Percentiles rank a stretch among this genome's conserved stretches.
Conservation (phyloP, 2,329 filamentous ascomycete species). For the Cryphonectria parasitica region DNA sequence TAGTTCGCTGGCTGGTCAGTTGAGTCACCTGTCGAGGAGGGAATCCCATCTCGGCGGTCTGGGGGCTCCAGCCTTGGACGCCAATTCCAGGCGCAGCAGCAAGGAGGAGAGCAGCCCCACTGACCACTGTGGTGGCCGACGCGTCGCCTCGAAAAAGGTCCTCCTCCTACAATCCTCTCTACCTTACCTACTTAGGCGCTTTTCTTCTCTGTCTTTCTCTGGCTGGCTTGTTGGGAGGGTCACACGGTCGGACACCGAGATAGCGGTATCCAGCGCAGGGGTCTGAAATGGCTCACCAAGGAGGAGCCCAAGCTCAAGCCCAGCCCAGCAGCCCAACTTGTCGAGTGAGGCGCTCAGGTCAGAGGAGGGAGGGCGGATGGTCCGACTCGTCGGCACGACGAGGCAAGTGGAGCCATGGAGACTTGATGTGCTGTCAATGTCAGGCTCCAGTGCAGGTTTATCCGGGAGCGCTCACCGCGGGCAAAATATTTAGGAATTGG, state of each 20-base stretch:
- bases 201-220: background rate
- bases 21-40: constrained; percentile 12
- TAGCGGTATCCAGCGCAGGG: constrained; percentile 10
- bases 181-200: background rate
- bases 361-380: constrained; percentile 8
- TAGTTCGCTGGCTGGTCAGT: constrained; percentile 3
- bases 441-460: constrained; percentile 11
- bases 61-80: background rate
- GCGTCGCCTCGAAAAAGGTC: background rate
- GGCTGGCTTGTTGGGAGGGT: background rate
- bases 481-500: background rate
- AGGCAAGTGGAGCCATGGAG: constrained; percentile 14
- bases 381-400: constrained; percentile 13
- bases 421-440: constrained; percentile 21
- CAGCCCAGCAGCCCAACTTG: background rate
- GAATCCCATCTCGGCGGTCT: constrained; percentile 14
- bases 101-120: constrained; percentile 6
- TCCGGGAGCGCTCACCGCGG: constrained; percentile 21
- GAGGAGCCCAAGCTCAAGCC: background rate
- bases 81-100: constrained; percentile 10
- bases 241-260: constrained; percentile 21
- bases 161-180: background rate
- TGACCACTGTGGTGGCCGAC: background rate
- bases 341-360: background rate
- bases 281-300: background rate